These are phyloP conservation scores for Quercus tomentella DNA, from an alignment of 331 rosid genomes.

Conservation along the genomic window DNA sequence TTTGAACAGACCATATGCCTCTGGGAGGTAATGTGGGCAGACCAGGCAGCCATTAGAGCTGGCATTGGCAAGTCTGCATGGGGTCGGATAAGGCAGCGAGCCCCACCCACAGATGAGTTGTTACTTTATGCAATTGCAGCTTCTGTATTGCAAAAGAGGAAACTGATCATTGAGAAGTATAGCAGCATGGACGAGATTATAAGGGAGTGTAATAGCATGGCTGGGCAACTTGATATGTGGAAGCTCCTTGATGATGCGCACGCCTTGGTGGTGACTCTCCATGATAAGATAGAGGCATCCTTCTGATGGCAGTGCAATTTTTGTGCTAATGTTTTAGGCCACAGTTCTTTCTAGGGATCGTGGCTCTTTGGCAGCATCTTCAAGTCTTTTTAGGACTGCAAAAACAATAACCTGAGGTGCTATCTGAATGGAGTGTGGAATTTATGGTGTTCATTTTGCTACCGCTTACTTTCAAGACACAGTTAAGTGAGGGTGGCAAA, in stretches of 20 bases:
- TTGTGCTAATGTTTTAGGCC: conserved; percentile 14
- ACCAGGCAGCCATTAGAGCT: conserved; percentile 94
- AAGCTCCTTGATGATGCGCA: conserved; percentile 97
- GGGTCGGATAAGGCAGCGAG: conserved; percentile 96
- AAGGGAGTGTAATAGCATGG: conserved; percentile 96
- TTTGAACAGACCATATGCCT: conserved; percentile 94
- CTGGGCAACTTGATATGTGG: conserved; percentile 99
- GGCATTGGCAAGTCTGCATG: conserved; percentile 95
- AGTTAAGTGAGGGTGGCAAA: neutral
- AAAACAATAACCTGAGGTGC: conserved; percentile 16
- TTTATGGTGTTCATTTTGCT: conserved; percentile 19
- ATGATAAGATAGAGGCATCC: conserved; percentile 78
- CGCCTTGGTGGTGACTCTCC: conserved; percentile 87
- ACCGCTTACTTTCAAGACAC: conserved; percentile 4
- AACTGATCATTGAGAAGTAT: conserved; percentile 85
- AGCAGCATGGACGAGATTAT: conserved; percentile 99
- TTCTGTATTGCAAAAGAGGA: conserved; percentile 86
- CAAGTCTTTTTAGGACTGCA: conserved; percentile 16
- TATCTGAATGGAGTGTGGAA: neutral
- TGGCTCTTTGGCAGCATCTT: neutral
- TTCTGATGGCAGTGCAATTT: conserved; percentile 37
- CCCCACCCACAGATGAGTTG: conserved; percentile 91
- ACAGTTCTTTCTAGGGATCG: conserved; percentile 5
- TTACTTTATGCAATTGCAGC: conserved; percentile 97
- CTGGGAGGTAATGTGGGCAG: conserved; percentile 99